Evolutionary conservation across 441 rosid species (phyloP).

Genomic region (Populus hybrid): DNA sequence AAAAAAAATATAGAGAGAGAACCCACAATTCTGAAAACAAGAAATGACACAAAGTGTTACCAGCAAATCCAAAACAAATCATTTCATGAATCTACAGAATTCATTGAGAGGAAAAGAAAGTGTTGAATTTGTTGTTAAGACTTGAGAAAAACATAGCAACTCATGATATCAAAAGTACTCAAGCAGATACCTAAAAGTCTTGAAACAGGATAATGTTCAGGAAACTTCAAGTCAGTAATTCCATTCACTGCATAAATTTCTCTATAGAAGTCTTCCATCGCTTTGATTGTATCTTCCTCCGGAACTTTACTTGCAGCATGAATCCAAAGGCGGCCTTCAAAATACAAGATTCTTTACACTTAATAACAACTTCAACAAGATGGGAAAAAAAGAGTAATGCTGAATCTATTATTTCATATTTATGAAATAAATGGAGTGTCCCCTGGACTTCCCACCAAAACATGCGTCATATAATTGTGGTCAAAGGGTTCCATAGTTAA

Average conservation of each 20-base stretch:
- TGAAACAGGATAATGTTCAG: constrained; percentile 78
- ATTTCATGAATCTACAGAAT: constrained; percentile 1
- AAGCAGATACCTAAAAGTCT: neutral
- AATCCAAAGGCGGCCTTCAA: constrained; percentile 84
- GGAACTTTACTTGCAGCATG: constrained; percentile 90
- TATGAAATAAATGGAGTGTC: neutral
- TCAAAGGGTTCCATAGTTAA: neutral
- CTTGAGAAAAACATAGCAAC: no score
- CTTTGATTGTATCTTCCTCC: constrained; percentile 75
- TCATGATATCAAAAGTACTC: neutral
- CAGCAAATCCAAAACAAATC: neutral
- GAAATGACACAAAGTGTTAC: neutral
- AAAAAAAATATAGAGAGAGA: neutral
- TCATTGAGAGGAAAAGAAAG: neutral
- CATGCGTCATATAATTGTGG: neutral
- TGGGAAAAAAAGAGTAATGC: neutral
- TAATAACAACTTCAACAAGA: constrained; percentile 1
- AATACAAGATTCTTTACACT: constrained; percentile 5
- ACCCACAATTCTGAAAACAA: neutral
- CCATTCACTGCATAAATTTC: constrained; percentile 79
- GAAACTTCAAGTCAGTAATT: constrained; percentile 64
- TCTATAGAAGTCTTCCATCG: constrained; percentile 78
- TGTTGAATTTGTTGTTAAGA: neutral
- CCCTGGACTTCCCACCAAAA: neutral
- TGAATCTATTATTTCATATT: neutral